A percentile compares a stretch with the other conserved stretches of the same genome.
Evolutionary conservation across 2,329 filamentous ascomycete species (phyloP).

Genomic region (Aspergillus sclerotialis): DNA sequence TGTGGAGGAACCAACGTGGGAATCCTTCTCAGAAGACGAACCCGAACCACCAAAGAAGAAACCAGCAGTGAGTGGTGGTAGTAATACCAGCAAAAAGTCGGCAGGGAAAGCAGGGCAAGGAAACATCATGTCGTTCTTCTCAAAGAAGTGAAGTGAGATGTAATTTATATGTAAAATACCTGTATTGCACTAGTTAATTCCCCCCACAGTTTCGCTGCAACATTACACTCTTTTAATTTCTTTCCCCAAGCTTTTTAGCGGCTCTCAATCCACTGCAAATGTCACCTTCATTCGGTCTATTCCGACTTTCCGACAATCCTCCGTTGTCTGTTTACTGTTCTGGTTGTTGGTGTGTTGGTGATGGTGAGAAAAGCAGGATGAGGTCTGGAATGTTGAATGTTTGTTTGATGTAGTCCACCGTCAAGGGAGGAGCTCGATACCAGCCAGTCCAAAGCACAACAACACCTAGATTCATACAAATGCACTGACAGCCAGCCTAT

Average conservation of each 20-base stretch:
- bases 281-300: not conserved
- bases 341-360: no score
- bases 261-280: not conserved
- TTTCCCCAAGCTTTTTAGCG: no score
- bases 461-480: no score
- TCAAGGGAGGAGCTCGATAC: no score
- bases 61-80: slow-evolving; percentile 33
- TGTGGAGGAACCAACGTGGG: slow-evolving; percentile 76
- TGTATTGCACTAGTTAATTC: not conserved
- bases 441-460: no score
- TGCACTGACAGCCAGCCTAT: no score
- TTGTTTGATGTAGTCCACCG: no score
- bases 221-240: not conserved
- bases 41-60: slow-evolving; percentile 46
- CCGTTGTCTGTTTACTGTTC: not conserved
- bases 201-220: not conserved
- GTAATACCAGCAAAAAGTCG: slow-evolving; percentile 51
- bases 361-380: no score
- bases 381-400: no score
- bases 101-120: slow-evolving; percentile 53
- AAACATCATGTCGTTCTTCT: slow-evolving; percentile 88
- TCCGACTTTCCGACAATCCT: not conserved
- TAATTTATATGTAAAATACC: not conserved
- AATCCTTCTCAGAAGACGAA: slow-evolving; percentile 90
- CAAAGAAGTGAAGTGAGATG: slow-evolving; percentile 57